These are phyloP conservation scores for Amoeboaphelidium protococcarum DNA, from an alignment of 371 early-diverging fungal genomes.

Conservation along the genomic window DNA sequence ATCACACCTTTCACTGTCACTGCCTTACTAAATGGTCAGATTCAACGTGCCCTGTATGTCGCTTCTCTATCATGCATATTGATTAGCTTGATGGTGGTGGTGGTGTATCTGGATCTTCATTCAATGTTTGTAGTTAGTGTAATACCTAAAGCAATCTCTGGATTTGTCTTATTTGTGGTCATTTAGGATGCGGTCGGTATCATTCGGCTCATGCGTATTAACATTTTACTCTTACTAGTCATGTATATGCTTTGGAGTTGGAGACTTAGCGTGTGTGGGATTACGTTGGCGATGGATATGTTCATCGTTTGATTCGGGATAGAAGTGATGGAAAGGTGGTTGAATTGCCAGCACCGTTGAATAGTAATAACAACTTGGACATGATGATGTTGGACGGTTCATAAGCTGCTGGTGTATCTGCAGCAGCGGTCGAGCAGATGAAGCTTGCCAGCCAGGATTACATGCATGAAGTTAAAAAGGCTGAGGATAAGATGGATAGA, in stretches of 20 bases:
- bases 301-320: constrained; percentile 72
- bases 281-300: constrained; percentile 79
- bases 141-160: constrained; percentile 44
- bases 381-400: too few species aligned
- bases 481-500: constrained; percentile 33
- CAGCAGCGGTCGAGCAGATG: constrained; percentile 2
- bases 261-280: constrained; percentile 91
- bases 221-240: constrained; percentile 49
- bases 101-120: background rate
- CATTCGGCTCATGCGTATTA: constrained; percentile 54
- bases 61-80: constrained; percentile 12
- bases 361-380: too few species aligned
- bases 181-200: constrained; percentile 31
- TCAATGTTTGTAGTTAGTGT: constrained; percentile 40
- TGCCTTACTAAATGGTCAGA: constrained; percentile 74
- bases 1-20: constrained; percentile 72
- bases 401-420: too few species aligned
- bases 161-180: constrained; percentile 84
- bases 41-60: constrained; percentile 67
- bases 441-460: background rate
- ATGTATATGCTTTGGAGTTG: constrained; percentile 65
- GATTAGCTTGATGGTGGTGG: background rate
- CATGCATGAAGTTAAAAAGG: background rate
- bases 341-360: constrained; percentile 34
- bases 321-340: constrained; percentile 66